Conservation (phyloP, 495 filamentous ascomycete genomes). For the Trichoderma orchidacearum region DNA sequence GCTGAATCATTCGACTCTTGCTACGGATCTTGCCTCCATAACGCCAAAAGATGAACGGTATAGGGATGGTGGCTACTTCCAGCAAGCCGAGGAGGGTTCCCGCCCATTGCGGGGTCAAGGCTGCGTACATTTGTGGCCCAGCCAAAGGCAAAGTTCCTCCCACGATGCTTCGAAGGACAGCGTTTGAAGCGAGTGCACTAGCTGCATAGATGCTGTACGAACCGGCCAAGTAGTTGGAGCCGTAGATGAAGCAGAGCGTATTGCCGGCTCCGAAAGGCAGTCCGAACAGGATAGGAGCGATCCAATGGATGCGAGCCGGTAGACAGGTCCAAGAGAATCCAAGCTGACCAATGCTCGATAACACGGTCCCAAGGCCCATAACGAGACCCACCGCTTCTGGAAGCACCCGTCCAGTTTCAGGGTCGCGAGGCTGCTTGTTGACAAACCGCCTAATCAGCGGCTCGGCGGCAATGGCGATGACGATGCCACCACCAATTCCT, state of each 20-base stretch:
- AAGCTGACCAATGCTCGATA: constrained; percentile 59
- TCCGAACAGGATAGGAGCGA: constrained; percentile 59
- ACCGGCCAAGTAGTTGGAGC: constrained; percentile 61
- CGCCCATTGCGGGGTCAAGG: constrained; percentile 64
- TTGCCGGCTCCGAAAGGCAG: constrained; percentile 73
- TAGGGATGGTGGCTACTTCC: constrained; percentile 58
- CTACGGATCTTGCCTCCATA: constrained; percentile 58
- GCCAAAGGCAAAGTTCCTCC: constrained; percentile 64
- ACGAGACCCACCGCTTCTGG: constrained; percentile 67
- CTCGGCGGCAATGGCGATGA: constrained; percentile 51
- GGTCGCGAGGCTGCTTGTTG: constrained; percentile 53
- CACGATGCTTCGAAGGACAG: constrained; percentile 49
- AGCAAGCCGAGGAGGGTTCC: constrained; percentile 60
- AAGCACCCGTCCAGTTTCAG: constrained; percentile 46
- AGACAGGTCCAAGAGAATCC: constrained; percentile 73
- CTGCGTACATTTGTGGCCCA: constrained; percentile 54
- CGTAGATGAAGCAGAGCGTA: constrained; percentile 65
- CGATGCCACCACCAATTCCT: constrained; percentile 67
- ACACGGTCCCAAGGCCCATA: constrained; percentile 53
- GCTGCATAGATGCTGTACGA: constrained; percentile 71
- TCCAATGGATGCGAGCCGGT: constrained; percentile 59
- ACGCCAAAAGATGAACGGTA: constrained; percentile 66
- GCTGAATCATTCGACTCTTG: constrained; percentile 49
- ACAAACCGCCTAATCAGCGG: constrained; percentile 62
- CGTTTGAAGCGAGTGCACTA: constrained; percentile 63